Conservation (phyloP, 805 yeast genomes). For the Torulaspora gathmanii region DNA sequence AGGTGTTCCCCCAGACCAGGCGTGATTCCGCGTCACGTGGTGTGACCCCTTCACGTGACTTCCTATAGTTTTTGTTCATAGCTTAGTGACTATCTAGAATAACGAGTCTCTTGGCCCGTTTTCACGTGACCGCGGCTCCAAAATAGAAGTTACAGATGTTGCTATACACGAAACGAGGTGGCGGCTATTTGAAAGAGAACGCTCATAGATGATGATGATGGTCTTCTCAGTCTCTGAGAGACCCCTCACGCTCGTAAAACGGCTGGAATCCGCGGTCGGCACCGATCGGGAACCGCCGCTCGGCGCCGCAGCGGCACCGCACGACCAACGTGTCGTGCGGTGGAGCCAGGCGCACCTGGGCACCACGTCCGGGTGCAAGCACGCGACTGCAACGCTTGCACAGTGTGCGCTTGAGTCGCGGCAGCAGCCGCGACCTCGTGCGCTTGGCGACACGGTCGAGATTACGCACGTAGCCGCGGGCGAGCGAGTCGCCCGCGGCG, state of each 20-base stretch:
- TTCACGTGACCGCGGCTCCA: no score
- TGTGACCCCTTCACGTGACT: no score
- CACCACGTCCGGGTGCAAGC: slow-evolving; percentile 40
- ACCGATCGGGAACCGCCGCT: slow-evolving; percentile 62
- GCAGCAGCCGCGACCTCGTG: slow-evolving; percentile 59
- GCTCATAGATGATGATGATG: no score
- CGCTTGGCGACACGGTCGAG: slow-evolving; percentile 62
- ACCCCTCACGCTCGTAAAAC: slow-evolving; percentile 13
- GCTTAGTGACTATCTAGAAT: no score
- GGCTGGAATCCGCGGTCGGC: slow-evolving; percentile 42
- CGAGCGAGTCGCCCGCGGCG: slow-evolving; percentile 37
- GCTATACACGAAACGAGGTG: no score
- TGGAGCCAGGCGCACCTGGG: slow-evolving; percentile 12
- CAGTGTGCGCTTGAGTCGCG: slow-evolving; percentile 57
- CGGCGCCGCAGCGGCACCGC: slow-evolving; percentile 49
- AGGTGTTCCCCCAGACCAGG: slow-evolving; percentile 28
- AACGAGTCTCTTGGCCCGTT: no score
- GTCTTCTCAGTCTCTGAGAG: no score
- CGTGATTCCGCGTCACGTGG: no score
- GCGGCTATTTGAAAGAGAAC: no score
- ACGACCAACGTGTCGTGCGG: slow-evolving; percentile 44
- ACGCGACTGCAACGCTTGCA: slow-evolving; percentile 63
- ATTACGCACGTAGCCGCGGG: slow-evolving; percentile 51
- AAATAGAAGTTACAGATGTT: no score
- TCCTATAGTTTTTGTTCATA: no score